Base-by-base conservation (phyloP, 768 basidiomycete genomes). In the Tubosaeta sp. region DNA sequence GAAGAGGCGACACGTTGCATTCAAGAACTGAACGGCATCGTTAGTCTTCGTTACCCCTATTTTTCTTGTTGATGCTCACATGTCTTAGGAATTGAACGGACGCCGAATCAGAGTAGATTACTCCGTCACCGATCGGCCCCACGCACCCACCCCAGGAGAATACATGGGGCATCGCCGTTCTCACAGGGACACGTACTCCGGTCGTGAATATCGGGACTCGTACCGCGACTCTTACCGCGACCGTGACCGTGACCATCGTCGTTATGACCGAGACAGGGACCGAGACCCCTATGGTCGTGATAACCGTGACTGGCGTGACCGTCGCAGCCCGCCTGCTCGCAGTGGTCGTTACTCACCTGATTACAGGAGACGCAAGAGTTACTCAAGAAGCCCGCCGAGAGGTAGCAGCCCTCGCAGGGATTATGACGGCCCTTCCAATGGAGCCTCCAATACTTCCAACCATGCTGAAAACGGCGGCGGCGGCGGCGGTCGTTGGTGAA, bases 41-140 rank as follows among this genome's bases (percentile, higher is more conserved):
- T 95, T 70, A 60, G 90, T 80, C 16, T 17, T 6, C 0, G 14
- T 14, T 37, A 27, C 19, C 25, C 0, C 6, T 34, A 1, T 45
- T 26, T 35, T 29, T 48, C 22, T 29, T 6, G 4, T 45, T 27
- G 4, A 12, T 54, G 27, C 46, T 66, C 10, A 68, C 16, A 12
- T 4, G 19, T 48, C 52, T 6, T 51, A 95, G 92, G 92, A 94
- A 60, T 77, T 99, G 49, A 95, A 98, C 62, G 95, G 94, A 25
- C 90, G 95, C 55, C 84, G 89, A 50, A 95, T 99, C 61, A 91
- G 95, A 51, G 97, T 99, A 33, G 95, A 98, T 66, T 99, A 89
- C 67, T 97, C 93, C 0, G 89, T 95, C 45, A 99, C 95, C 10
- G 85, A 88, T 56, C 83, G 91, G 43, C 91, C 95, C 25, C 95